A percentile compares a stretch with the other conserved stretches of the same genome.
phyloP scores from a whole-genome alignment of 352 stramenopile genomes.

The Phytophthora sp. region DNA sequence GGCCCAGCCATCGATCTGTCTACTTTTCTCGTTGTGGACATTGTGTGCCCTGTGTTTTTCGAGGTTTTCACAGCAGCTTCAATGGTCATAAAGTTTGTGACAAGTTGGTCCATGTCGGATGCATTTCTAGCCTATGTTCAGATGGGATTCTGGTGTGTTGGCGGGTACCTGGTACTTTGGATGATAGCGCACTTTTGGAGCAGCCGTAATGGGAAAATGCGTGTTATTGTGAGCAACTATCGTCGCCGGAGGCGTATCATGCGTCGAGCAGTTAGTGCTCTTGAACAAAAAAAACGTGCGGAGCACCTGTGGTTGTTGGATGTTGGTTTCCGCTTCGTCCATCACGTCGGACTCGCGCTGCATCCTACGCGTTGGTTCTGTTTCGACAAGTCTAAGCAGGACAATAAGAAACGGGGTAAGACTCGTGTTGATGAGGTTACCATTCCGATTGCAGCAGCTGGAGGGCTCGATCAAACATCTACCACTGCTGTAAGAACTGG shows the following conservation, averaged over 20 bases:
- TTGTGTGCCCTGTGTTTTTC: slow-evolving; percentile 78
- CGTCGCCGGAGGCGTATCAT: slow-evolving; percentile 62
- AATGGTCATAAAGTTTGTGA: slow-evolving; percentile 59
- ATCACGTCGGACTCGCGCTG: slow-evolving; percentile 56
- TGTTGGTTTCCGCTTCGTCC: slow-evolving; percentile 76
- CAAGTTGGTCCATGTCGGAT: slow-evolving; percentile 62
- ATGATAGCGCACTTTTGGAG: slow-evolving; percentile 83
- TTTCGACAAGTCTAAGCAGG: slow-evolving; percentile 24
- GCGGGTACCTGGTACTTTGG: slow-evolving; percentile 69
- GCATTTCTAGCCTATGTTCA: slow-evolving; percentile 77
- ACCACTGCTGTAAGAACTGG: slow-evolving; percentile 10
- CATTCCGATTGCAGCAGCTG: slow-evolving; percentile 34
- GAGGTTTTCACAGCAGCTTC: slow-evolving; percentile 59
- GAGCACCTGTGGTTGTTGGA: slow-evolving; percentile 78
- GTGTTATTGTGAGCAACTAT: slow-evolving; percentile 78
- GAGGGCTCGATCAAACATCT: slow-evolving; percentile 16
- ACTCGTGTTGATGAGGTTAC: slow-evolving; percentile 30
- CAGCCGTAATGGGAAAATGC: slow-evolving; percentile 81
- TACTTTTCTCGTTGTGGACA: slow-evolving; percentile 77
- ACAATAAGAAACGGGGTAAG: slow-evolving; percentile 30
- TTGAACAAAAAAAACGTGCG: slow-evolving; percentile 68
- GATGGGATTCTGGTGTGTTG: slow-evolving; percentile 68
- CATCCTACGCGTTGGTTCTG: slow-evolving; percentile 51
- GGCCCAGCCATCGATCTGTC: slow-evolving; percentile 70
- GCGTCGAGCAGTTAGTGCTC: slow-evolving; percentile 50